Evolutionary conservation across 164 flowering plant species (phyloP).

Genomic region (Aristolochia fimbriata): DNA sequence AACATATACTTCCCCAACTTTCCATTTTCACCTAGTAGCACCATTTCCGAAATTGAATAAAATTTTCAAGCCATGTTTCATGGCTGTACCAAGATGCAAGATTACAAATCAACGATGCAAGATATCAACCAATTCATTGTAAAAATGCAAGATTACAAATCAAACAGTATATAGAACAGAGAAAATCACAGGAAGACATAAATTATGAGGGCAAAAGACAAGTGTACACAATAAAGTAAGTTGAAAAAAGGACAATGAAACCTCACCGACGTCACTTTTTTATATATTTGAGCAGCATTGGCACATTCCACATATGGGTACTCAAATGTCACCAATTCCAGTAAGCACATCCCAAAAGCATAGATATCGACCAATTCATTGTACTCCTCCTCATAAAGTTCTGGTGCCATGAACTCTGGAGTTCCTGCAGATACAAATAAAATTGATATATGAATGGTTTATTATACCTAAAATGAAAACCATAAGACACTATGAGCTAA

Average conservation of each 20-base stretch:
- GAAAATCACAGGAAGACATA: neutral
- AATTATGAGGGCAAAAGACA: neutral
- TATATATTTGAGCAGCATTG: conserved; percentile 94
- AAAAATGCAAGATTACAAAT: too few relatives aligned
- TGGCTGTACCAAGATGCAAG: too few relatives aligned
- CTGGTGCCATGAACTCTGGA: conserved; percentile 99
- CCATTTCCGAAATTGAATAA: too few relatives aligned
- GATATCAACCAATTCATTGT: too few relatives aligned
- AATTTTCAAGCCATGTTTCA: too few relatives aligned
- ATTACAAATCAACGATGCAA: too few relatives aligned
- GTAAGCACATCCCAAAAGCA: conserved; percentile 96
- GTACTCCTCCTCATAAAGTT: conserved; percentile 93
- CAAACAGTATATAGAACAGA: too few relatives aligned
- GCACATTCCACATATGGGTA: conserved; percentile 91
- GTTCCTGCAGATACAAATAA: conserved; percentile 44
- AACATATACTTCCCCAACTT: too few relatives aligned
- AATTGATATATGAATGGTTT: neutral
- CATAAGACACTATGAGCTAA: neutral
- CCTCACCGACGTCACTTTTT: conserved; percentile 88
- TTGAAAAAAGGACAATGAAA: neutral
- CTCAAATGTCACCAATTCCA: conserved; percentile 90
- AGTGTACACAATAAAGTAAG: neutral
- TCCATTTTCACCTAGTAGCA: too few relatives aligned
- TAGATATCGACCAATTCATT: conserved; percentile 97
- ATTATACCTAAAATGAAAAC: neutral